Conservation (phyloP, 257 asterid species). For the Striga asiatica region DNA sequence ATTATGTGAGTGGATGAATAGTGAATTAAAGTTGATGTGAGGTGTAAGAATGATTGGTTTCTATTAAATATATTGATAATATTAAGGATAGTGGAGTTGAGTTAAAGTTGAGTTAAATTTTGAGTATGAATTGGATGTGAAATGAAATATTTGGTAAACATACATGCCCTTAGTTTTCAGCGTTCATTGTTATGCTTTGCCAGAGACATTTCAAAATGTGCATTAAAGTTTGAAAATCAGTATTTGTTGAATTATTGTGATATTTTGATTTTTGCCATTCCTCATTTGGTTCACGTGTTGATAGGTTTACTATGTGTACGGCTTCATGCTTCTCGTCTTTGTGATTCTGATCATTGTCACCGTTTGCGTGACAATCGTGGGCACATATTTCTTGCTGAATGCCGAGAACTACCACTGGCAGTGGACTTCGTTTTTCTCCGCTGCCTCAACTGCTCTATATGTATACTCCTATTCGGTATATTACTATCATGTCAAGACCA, state of each 20-base stretch:
- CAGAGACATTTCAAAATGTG: not conserved
- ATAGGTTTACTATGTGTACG: slow-evolving; percentile 81
- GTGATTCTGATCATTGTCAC: slow-evolving; percentile 73
- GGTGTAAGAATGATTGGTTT: no score
- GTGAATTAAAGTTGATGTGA: no score
- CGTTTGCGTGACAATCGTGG: slow-evolving; percentile 74
- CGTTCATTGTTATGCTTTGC: not conserved
- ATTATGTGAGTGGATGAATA: no score
- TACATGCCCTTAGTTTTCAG: no score
- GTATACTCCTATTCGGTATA: slow-evolving; percentile 63
- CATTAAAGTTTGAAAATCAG: not conserved
- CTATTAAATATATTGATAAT: no score
- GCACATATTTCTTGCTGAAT: slow-evolving; percentile 80
- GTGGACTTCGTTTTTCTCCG: slow-evolving; percentile 78
- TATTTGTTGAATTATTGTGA: not conserved
- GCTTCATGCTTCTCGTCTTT: slow-evolving; percentile 78
- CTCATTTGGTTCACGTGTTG: slow-evolving; percentile 9
- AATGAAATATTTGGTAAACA: no score
- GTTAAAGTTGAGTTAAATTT: no score
- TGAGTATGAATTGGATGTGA: no score
- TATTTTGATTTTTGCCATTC: no score
- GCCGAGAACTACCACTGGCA: slow-evolving; percentile 90
- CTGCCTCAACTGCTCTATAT: slow-evolving; percentile 72
- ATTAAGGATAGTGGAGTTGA: no score
- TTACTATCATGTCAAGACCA: slow-evolving; percentile 65